A percentile compares a stretch with the other conserved stretches of the same genome.
These are phyloP conservation scores for Hemileccinum impolitum DNA, from an alignment of 768 basidiomycete genomes.

Conservation along the genomic window DNA sequence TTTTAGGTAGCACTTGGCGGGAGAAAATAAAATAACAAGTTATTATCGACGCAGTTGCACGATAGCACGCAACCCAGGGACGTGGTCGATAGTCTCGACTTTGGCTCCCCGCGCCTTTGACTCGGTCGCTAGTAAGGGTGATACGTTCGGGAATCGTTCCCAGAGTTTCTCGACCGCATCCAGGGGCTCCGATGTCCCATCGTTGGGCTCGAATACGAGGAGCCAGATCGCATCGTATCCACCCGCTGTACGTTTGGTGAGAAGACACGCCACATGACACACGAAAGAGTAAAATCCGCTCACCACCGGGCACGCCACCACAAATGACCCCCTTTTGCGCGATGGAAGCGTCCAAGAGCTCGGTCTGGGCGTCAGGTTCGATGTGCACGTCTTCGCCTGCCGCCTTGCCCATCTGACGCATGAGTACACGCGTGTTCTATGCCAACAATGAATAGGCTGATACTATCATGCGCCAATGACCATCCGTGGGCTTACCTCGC, in stretches of 20 bases:
- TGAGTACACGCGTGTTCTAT: slow-evolving; percentile 71
- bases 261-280: neutral
- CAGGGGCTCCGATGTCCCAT: slow-evolving; percentile 48
- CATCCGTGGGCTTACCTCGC: slow-evolving; percentile 47
- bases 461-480: neutral
- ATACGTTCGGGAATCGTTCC: slow-evolving; percentile 59
- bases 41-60: slow-evolving; percentile 24
- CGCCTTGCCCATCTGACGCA: slow-evolving; percentile 79
- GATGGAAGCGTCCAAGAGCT: slow-evolving; percentile 74
- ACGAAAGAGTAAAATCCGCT: slow-evolving; percentile 22
- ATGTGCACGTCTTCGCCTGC: slow-evolving; percentile 70
- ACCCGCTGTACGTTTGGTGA: slow-evolving; percentile 58
- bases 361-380: slow-evolving; percentile 86
- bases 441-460: neutral
- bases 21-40: neutral
- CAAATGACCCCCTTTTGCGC: slow-evolving; percentile 82
- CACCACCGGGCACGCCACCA: slow-evolving; percentile 96
- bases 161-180: slow-evolving; percentile 66
- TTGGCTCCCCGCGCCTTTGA: slow-evolving; percentile 64
- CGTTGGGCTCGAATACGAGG: slow-evolving; percentile 65
- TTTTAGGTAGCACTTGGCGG: slow-evolving; percentile 4
- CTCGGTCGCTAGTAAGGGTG: slow-evolving; percentile 69
- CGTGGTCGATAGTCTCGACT: slow-evolving; percentile 54
- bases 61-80: slow-evolving; percentile 52
- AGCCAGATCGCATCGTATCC: slow-evolving; percentile 98